phyloP scores from a whole-genome alignment of 2,329 filamentous ascomycete species.

The Phialophora expanda region DNA sequence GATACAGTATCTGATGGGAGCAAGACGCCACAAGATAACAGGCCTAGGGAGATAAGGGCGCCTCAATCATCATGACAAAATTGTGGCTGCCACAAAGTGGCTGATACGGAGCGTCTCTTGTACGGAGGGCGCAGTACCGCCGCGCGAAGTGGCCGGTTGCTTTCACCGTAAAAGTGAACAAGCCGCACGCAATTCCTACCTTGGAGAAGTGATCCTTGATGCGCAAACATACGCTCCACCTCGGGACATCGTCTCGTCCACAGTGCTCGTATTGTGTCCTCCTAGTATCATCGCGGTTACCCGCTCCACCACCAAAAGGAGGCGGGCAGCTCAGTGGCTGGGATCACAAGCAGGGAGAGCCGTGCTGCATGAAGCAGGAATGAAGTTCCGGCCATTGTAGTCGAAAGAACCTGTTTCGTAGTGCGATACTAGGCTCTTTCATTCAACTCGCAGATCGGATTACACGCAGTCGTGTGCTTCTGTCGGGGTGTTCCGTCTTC shows the following conservation, averaged over 20 bases:
- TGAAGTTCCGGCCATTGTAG: background rate
- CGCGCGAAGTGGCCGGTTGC: background rate
- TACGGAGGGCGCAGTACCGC: background rate
- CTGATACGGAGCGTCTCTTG: background rate
- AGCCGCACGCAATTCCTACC: background rate
- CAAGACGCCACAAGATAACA: slow-evolving; percentile 1
- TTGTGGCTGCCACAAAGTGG: background rate
- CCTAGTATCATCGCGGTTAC: background rate
- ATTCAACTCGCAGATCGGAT: background rate
- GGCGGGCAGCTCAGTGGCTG: background rate
- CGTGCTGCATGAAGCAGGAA: background rate
- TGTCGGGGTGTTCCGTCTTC: background rate
- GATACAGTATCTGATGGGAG: background rate
- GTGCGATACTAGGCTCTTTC: background rate
- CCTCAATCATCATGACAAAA: background rate
- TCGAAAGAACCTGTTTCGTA: slow-evolving; percentile 10
- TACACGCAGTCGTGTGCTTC: background rate
- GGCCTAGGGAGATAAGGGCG: background rate
- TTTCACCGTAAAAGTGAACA: background rate
- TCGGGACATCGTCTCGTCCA: background rate
- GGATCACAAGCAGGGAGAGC: background rate
- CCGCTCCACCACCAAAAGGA: too few species aligned
- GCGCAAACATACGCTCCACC: background rate
- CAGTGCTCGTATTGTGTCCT: background rate
- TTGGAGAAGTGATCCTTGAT: background rate